Conservation (phyloP, 75 land plant genomes). For the Larix kaempferi region DNA sequence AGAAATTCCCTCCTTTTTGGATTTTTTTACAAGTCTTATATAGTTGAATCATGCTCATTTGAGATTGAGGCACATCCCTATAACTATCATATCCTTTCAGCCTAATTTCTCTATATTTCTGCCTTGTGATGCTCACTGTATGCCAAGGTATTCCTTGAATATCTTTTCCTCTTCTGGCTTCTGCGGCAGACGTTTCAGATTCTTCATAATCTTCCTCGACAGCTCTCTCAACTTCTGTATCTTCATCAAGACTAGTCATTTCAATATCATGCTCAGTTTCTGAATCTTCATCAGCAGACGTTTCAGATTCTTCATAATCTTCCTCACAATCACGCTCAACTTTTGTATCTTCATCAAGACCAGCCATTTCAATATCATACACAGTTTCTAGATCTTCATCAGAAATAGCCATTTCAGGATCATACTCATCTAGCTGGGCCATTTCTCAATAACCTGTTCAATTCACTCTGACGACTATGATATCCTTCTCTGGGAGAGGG, state of each 20-base stretch:
- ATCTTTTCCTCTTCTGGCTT: slow-evolving; percentile 75
- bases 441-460: no score
- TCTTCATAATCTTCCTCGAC: slow-evolving; percentile 57
- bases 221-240: slow-evolving; percentile 11
- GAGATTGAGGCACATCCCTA: slow-evolving; percentile 51
- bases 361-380: no score
- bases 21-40: slow-evolving; percentile 51
- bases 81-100: slow-evolving; percentile 68
- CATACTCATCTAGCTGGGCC: no score
- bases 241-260: slow-evolving; percentile 41
- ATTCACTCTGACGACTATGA: no score
- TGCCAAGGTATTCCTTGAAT: slow-evolving; percentile 85
- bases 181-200: slow-evolving; percentile 58
- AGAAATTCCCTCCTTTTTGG: slow-evolving; percentile 59
- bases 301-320: no score
- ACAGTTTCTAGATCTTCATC: no score
- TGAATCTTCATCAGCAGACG: slow-evolving; percentile 13
- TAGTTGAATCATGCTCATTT: slow-evolving; percentile 20
- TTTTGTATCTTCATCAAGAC: no score
- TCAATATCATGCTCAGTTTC: slow-evolving; percentile 28
- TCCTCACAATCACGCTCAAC: no score
- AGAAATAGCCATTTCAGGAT: no score
- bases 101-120: slow-evolving; percentile 54
- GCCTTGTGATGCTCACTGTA: slow-evolving; percentile 52
- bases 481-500: no score